Evolutionary conservation across 352 stramenopile species (phyloP), one percentile per base, ranked within the genome.

Genomic region (Globisporangium nodosum): DNA sequence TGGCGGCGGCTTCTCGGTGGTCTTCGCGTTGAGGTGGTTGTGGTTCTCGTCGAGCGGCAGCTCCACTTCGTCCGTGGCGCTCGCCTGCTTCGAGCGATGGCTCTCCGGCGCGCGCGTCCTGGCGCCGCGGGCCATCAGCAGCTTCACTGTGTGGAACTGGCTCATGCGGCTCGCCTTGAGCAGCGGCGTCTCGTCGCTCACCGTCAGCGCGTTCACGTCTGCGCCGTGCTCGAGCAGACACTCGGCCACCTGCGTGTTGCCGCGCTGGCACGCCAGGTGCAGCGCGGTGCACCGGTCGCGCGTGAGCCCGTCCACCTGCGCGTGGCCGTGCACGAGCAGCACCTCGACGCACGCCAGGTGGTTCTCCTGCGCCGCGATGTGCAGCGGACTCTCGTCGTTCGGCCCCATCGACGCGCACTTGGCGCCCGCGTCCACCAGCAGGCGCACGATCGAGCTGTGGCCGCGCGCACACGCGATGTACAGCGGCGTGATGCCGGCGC

Each of bases 101-200:
- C 52, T 54, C 35, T 64, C 62, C 46, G 71, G 55, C 27, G 64
- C 43, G 35, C 74, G 63, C 18, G 63, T 64, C 35, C 53, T 75
- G 13, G 80, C 77, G 47, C 85, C 75, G 37, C 76, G 71, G 27
- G 75, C 60, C 48, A 89, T 49, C 33, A 93, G 65, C 54, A 93
- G 54, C 68, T 88, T 88, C 31, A 92, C 80, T 3, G 83, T 90
- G 61, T 87, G 65, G 60, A 84, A 73, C 56, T 94, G 81, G 54
- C 77, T 87, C 81, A 94, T 90, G 61, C 83, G 84, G 55, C 73
- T 90, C 30, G 84, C 84, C 62, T 94, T 94, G 43, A 92, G 66
- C 49, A 92, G 64, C 52, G 81, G 69, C 27, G 84, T 89, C 68
- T 91, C 84, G 54, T 82, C 79, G 45, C 63, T 66, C 16, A 75